phyloP scores from a whole-genome alignment of 1,284 basidiomycete genomes.

The Chondrostereum purpureum region DNA sequence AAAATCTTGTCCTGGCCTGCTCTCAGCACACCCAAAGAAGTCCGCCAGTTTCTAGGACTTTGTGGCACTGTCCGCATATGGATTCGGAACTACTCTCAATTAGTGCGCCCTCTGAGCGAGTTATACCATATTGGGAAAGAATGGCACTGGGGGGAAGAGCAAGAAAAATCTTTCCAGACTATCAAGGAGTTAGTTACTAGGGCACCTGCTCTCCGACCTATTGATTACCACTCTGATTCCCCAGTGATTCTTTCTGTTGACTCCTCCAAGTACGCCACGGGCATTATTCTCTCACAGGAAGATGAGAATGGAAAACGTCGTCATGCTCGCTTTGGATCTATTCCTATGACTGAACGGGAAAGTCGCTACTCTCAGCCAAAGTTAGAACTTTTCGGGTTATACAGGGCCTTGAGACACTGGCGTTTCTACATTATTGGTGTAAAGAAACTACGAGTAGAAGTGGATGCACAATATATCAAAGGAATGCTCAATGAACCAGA shows the following conservation, averaged over 20 bases:
- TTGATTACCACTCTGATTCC: slow-evolving; percentile 24
- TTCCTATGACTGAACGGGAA: slow-evolving; percentile 17
- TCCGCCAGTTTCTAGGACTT: slow-evolving; percentile 12
- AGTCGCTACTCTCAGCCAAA: slow-evolving; percentile 31
- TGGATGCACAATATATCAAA: slow-evolving; percentile 26
- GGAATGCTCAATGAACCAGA: slow-evolving; percentile 28
- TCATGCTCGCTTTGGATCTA: background rate
- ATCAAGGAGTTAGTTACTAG: slow-evolving; percentile 18
- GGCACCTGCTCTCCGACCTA: slow-evolving; percentile 18
- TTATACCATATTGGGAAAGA: background rate
- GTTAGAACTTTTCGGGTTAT: slow-evolving; percentile 29
- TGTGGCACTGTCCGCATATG: background rate
- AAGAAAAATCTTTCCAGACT: slow-evolving; percentile 1
- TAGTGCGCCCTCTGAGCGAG: background rate
- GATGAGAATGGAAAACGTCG: slow-evolving; percentile 23
- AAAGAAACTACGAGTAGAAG: slow-evolving; percentile 24
- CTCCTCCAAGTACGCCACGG: slow-evolving; percentile 24
- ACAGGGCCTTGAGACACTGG: slow-evolving; percentile 19
- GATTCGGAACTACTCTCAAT: slow-evolving; percentile 1
- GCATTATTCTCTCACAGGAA: slow-evolving; percentile 25
- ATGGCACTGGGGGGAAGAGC: slow-evolving; percentile 14
- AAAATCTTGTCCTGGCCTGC: slow-evolving; percentile 15
- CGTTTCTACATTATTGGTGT: slow-evolving; percentile 24
- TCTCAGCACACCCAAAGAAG: slow-evolving; percentile 13
- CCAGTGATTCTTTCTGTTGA: slow-evolving; percentile 31